Conservation (phyloP, 1,284 basidiomycete species). For the Apiotrichum gracile region DNA sequence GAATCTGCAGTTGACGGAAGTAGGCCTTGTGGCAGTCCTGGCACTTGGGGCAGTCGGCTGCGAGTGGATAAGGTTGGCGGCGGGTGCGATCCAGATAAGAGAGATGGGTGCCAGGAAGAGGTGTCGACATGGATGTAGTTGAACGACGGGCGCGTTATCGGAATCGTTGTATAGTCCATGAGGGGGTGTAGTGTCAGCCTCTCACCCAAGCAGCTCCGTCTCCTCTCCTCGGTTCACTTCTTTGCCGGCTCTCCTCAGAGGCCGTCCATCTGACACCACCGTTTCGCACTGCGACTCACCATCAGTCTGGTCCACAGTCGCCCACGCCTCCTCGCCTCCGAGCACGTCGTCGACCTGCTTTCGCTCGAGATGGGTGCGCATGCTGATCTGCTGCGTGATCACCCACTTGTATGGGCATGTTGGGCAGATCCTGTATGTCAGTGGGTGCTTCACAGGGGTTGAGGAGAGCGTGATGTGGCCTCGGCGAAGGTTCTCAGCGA, state of each 20-base stretch:
- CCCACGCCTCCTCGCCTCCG: slow-evolving; percentile 90
- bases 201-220: too few relatives aligned
- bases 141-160: neutral
- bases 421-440: slow-evolving; percentile 73
- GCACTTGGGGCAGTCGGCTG: slow-evolving; percentile 70
- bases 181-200: too few relatives aligned
- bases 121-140: neutral
- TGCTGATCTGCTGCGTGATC: slow-evolving; percentile 69
- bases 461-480: too few relatives aligned
- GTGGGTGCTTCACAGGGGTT: neutral
- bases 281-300: slow-evolving; percentile 50
- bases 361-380: slow-evolving; percentile 70
- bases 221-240: neutral
- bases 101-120: neutral
- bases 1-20: slow-evolving; percentile 93
- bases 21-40: slow-evolving; percentile 75
- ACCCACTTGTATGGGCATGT: slow-evolving; percentile 95
- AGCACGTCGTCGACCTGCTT: slow-evolving; percentile 91
- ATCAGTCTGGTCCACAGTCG: slow-evolving; percentile 83
- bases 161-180: too few relatives aligned
- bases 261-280: too few relatives aligned
- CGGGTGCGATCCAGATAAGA: too few relatives aligned
- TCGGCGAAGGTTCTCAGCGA: too few relatives aligned
- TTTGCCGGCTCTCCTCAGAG: too few relatives aligned
- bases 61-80: too few relatives aligned